Conservation (phyloP, 305 asterid genomes). For the Caryopteris hybrid region DNA sequence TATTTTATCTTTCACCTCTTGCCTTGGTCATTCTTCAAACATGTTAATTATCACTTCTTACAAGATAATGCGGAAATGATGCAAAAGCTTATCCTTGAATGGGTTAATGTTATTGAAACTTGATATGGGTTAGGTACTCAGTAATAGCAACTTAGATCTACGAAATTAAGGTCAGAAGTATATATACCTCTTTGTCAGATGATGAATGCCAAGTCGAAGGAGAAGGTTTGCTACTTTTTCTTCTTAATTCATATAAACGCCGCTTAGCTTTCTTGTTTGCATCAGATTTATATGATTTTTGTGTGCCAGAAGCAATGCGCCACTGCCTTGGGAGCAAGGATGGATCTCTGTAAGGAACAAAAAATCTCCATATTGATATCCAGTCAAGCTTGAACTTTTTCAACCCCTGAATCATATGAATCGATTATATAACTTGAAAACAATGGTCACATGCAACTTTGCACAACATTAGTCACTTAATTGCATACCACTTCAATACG, state of each 20-base stretch:
- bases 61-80: neutral
- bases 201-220: conserved; percentile 51
- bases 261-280: conserved; percentile 71
- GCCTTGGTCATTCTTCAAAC: neutral
- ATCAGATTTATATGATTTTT: conserved; percentile 85
- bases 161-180: conserved; percentile 12
- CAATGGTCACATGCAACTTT: neutral
- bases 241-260: conserved; percentile 53
- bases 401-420: conserved; percentile 63
- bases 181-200: conserved; percentile 67
- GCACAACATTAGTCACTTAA: conserved; percentile 7
- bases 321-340: conserved; percentile 93
- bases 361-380: conserved; percentile 84
- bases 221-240: conserved; percentile 58
- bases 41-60: neutral
- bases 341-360: conserved; percentile 96
- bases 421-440: conserved; percentile 10
- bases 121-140: neutral
- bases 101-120: no score
- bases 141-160: neutral
- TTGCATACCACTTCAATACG: conserved; percentile 73
- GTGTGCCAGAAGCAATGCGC: conserved; percentile 95
- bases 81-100: neutral
- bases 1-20: no score
- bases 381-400: conserved; percentile 85